Evolutionary conservation across 768 basidiomycete genomes (phyloP).

Genomic region (Daedaleopsis sinensis): DNA sequence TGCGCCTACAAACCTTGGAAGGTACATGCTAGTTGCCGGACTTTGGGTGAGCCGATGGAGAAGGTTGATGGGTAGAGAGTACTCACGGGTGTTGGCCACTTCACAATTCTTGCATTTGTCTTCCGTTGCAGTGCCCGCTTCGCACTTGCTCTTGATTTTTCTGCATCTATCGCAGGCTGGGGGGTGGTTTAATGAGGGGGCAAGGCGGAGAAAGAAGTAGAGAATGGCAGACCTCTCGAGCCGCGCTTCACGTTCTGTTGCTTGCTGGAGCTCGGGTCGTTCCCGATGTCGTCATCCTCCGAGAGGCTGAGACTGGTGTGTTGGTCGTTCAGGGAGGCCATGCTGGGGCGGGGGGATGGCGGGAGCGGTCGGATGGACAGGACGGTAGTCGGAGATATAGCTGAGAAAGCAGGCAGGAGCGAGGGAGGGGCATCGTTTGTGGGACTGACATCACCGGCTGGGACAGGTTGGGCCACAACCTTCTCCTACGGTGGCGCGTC

Average conservation of each 20-base stretch:
- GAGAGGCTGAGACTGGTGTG: background rate
- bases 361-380: background rate
- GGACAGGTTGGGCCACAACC: background rate
- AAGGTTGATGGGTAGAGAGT: background rate
- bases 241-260: conserved; percentile 23
- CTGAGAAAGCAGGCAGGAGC: background rate
- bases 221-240: conserved; percentile 23
- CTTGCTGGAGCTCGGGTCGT: conserved; percentile 20
- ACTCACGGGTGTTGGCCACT: conserved; percentile 43
- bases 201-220: background rate
- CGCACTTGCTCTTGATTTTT: conserved; percentile 88
- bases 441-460: conserved; percentile 13
- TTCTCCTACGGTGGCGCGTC: background rate
- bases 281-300: conserved; percentile 25
- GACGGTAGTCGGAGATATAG: background rate
- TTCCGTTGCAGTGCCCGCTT: conserved; percentile 56
- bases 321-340: conserved; percentile 7
- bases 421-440: background rate
- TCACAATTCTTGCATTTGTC: conserved; percentile 61
- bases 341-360: background rate
- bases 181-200: background rate
- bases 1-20: conserved; percentile 68
- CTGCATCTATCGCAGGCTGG: conserved; percentile 86
- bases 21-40: conserved; percentile 39
- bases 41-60: conserved; percentile 9